phyloP scores from a whole-genome alignment of 1,284 basidiomycete genomes.

The Austroboletus olivaceoglutinosus region DNA sequence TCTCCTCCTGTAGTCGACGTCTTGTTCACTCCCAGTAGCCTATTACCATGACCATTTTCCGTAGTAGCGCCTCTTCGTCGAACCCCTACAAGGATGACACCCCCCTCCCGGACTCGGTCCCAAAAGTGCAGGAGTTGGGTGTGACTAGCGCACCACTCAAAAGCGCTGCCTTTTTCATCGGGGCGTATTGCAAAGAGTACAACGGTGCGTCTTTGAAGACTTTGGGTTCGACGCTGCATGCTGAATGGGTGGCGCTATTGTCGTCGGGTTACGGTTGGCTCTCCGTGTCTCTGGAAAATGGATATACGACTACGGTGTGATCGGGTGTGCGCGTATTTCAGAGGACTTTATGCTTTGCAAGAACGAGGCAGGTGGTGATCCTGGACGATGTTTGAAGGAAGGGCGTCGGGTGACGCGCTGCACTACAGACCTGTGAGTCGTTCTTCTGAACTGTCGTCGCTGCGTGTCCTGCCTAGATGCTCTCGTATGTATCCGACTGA shows the following conservation, averaged over 20 bases:
- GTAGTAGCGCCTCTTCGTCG: conserved; percentile 39
- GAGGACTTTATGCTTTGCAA: conserved; percentile 99
- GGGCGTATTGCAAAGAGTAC: conserved; percentile 92
- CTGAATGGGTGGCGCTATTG: conserved; percentile 1
- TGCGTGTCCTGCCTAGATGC: background rate
- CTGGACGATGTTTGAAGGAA: conserved; percentile 93
- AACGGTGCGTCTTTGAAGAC: conserved; percentile 68
- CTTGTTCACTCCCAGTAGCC: background rate
- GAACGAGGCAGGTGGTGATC: conserved; percentile 78
- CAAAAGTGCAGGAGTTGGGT: conserved; percentile 90
- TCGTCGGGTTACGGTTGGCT: background rate
- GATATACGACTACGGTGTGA: background rate
- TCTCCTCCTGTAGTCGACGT: conserved; percentile 7
- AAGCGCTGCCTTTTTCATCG: conserved; percentile 97
- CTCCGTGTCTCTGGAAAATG: conserved; percentile 1
- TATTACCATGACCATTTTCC: conserved; percentile 56
- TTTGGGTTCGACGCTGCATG: background rate
- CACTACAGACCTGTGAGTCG: conserved; percentile 86
- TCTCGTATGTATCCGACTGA: background rate
- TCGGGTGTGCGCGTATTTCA: conserved; percentile 34
- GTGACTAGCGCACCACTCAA: conserved; percentile 93
- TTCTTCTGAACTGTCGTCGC: background rate
- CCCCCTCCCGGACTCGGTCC: conserved; percentile 70
- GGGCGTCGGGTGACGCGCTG: conserved; percentile 96
- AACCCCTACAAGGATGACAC: conserved; percentile 66